These are phyloP conservation scores for Termitomyces sp. DNA, from an alignment of 768 basidiomycete genomes.

Conservation along the genomic window DNA sequence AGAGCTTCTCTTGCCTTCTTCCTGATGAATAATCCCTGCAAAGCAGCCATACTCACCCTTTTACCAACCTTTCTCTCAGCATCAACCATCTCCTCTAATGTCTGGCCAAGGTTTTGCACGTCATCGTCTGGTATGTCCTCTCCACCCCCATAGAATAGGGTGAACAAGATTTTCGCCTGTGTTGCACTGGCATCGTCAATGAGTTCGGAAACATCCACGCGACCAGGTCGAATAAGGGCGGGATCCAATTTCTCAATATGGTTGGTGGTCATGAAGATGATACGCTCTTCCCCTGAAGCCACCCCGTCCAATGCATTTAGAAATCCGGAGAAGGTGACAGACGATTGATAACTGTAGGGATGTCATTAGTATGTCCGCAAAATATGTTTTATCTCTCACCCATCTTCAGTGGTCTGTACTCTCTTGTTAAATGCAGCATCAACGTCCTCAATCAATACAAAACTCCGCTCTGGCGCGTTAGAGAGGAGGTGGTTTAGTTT, in stretches of 20 bases:
- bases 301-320: slow-evolving; percentile 97
- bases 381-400: slow-evolving; percentile 44
- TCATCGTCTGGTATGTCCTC: slow-evolving; percentile 29
- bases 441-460: slow-evolving; percentile 95
- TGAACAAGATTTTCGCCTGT: slow-evolving; percentile 76
- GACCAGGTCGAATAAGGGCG: slow-evolving; percentile 91
- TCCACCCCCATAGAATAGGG: slow-evolving; percentile 70
- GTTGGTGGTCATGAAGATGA: slow-evolving; percentile 99
- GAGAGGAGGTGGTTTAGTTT: slow-evolving; percentile 91
- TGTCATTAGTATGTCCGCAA: not conserved
- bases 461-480: slow-evolving; percentile 87
- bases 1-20: slow-evolving; percentile 54
- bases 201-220: slow-evolving; percentile 81
- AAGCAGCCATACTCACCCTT: slow-evolving; percentile 88
- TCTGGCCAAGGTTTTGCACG: slow-evolving; percentile 39
- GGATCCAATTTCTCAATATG: slow-evolving; percentile 86
- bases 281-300: slow-evolving; percentile 95
- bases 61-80: slow-evolving; percentile 45
- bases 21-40: slow-evolving; percentile 94
- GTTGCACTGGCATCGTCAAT: slow-evolving; percentile 82
- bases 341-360: slow-evolving; percentile 74
- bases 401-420: slow-evolving; percentile 85
- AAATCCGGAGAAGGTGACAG: slow-evolving; percentile 96
- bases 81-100: slow-evolving; percentile 49
- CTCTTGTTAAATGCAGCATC: slow-evolving; percentile 97